Base-by-base conservation (phyloP, 345 rosid genomes). In the Salix arbutifolia region DNA sequence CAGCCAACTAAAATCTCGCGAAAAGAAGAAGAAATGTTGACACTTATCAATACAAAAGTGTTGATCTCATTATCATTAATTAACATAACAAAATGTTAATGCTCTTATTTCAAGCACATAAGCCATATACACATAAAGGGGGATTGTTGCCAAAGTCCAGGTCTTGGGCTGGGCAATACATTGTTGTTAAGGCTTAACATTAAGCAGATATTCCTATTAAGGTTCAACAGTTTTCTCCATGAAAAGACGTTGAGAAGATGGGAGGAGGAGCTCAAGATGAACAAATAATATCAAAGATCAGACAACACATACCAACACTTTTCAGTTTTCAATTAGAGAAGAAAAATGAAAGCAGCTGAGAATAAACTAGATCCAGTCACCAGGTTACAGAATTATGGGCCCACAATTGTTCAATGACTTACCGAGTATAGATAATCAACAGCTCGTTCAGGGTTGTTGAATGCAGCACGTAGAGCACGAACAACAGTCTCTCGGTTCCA, bases 371-470 rank as follows among this genome's bases (percentile, higher is more conserved):
- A 60, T 26, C 23, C 18, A 6, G 46, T 31, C 60, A 65, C 17
- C 37, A 42, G 25, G 35, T 69, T 38, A 21, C 40, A 44, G 2
- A n/a, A 38, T 12, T 53, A 16, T 23, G 46, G 6, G 23, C 9
- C 64, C 30, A 31, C 5, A 35, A n/a, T 53, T 71, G 21, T 48
- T 26, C 4, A 52, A 52, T n/a, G 53, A 71, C 80, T 77, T 77
- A 81, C 83, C 68, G 83, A 81, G 38, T 81, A 81, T 38, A 81
- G 52, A 76, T 81, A 81, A 21, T 81, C 83, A 72, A 81, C 83
- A 61, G 83, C 83, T 74, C 83, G 73, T 52, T 76, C 83, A 19
- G 83, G 83, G 76, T 81, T 81, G 52, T 81, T 81, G 56, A 21
- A 81, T 38, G 83, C 83, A 76, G 83, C 83, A 33, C 83, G 79